Base-by-base conservation (phyloP, 352 stramenopile genomes). In the Phytophthora pluvialis region DNA sequence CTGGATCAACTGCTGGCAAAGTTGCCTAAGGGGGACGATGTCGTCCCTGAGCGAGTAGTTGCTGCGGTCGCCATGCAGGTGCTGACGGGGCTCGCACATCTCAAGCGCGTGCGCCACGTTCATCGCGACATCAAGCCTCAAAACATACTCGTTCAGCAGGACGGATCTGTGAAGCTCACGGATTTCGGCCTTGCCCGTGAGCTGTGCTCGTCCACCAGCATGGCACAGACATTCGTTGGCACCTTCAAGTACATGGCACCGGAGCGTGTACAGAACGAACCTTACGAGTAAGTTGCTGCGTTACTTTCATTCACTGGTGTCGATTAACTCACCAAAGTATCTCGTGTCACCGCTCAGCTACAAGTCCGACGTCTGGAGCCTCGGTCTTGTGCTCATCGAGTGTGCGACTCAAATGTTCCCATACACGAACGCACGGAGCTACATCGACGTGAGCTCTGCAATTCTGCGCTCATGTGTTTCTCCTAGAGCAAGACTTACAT, bases 241-340 rank as follows among this genome's bases (percentile, higher is more conserved):
- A 98, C 93, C 21, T 87, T 96, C 57, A 92, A 90, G 58, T 98
- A 98, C 75, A 98, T 98, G 93, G 91, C 87, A 5, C 93, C 93
- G 13, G 93, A 98, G 72, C 83, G 94, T 42, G 96, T 98, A 6
- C 77, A 89, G 61, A 91, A 91, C 65, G 61, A 89, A 45, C 80
- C 77, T 1, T 93, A 93, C 65, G 74, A 91, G 81, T 90, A 67
- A 36, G 76, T 75, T 13, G 13, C 28, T 9, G 11, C 25, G 2
- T 36, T 35, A 21, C 5, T 44, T 21, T 12, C n/a, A 31, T 29
- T 44, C 21, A 13, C n/a, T 55, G 18, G 21, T 48, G 16, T 12
- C 25, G n/a, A 7, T 40, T 9, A 21, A 29, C 42, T 61, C 33
- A 58, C 15, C 21, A 21, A 21, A 21, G 21, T 21, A 21, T 21